Conservation (phyloP, 2,329 filamentous ascomycete species). For the Dichotomopilus funicola region DNA sequence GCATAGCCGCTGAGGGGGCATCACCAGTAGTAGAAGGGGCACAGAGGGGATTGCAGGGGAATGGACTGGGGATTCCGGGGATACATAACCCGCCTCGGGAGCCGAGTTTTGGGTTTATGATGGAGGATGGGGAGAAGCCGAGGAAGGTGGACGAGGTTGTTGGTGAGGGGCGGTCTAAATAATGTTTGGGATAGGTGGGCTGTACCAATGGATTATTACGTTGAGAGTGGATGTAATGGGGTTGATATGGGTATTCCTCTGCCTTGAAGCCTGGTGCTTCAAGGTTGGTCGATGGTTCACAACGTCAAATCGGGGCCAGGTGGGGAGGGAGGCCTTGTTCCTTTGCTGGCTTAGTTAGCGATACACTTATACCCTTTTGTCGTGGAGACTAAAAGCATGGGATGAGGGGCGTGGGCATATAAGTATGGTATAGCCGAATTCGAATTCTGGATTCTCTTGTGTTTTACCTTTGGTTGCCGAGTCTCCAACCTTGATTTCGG, state of each 20-base stretch:
- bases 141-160: slow-evolving; percentile 33
- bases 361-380: slow-evolving; percentile 3
- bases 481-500: too few relatives aligned
- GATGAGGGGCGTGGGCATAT: too few relatives aligned
- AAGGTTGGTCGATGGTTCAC: not conserved
- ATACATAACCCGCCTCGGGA: slow-evolving; percentile 37
- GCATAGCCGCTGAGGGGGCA: not conserved
- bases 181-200: not conserved
- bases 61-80: slow-evolving; percentile 28
- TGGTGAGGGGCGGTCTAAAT: not conserved
- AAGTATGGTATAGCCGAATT: too few relatives aligned
- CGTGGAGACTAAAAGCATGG: not conserved
- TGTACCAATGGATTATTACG: not conserved
- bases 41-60: not conserved
- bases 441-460: too few relatives aligned
- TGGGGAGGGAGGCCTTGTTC: not conserved
- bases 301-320: too few relatives aligned
- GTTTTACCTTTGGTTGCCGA: too few relatives aligned
- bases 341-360: not conserved
- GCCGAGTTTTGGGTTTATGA: slow-evolving; percentile 45
- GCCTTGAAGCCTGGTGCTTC: slow-evolving; percentile 6
- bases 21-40: not conserved
- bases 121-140: slow-evolving; percentile 43
- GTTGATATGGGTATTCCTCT: not conserved
- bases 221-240: not conserved